Conservation (phyloP, 1,284 basidiomycete species). For the Anthracocystis walkeri region DNA sequence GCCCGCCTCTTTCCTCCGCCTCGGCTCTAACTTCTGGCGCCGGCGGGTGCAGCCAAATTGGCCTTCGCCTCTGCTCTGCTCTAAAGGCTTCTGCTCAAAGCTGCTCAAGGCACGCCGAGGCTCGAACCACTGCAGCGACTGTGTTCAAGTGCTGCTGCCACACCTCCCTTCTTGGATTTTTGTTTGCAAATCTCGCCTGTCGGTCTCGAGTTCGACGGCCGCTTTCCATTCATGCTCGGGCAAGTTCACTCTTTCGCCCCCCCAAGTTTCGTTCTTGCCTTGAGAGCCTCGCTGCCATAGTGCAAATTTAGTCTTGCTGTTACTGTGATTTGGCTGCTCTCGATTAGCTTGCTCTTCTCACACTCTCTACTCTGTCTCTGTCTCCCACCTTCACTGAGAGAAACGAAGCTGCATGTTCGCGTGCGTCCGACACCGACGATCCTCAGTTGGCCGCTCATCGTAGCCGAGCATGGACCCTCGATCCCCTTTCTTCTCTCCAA, state of each 20-base stretch:
- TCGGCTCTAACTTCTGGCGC: not conserved
- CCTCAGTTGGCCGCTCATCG: not conserved
- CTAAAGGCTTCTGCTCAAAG: not conserved
- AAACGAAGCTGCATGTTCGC: not conserved
- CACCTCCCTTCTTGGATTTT: not conserved
- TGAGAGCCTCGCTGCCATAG: no score
- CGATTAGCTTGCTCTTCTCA: not conserved
- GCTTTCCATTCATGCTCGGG: constrained; percentile 3
- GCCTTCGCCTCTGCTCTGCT: not conserved
- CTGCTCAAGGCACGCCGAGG: not conserved
- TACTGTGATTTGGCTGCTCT: no score
- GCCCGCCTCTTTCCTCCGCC: not conserved
- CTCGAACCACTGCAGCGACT: not conserved
- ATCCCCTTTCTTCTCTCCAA: not conserved
- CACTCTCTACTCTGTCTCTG: not conserved
- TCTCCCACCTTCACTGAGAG: not conserved
- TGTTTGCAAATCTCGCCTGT: not conserved
- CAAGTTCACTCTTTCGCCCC: not conserved
- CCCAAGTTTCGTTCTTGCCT: no score
- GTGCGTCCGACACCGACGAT: not conserved
- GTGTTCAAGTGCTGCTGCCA: not conserved
- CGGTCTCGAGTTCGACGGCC: not conserved
- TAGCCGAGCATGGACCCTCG: not conserved
- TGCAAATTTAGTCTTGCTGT: no score
- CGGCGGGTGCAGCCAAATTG: not conserved